Percentiles rank a stretch among this genome's conserved stretches.
These are phyloP conservation scores for Conticribra weissflogii DNA, from an alignment of 108 stramenopile genomes.

Conservation along the genomic window DNA sequence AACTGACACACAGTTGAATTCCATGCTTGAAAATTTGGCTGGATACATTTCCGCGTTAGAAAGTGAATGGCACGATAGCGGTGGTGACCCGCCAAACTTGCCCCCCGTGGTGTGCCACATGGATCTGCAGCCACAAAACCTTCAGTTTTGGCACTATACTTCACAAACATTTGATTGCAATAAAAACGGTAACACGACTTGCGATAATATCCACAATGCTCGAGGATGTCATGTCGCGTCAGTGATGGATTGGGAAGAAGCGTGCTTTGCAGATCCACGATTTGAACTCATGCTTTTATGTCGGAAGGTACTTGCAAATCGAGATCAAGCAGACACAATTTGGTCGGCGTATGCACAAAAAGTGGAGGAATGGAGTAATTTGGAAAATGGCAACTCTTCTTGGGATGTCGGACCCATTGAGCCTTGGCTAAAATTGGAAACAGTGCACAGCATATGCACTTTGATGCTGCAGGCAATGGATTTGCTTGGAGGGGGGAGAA, in stretches of 20 bases:
- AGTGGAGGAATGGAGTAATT: constrained; percentile 13
- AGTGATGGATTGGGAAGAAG: constrained; percentile 90
- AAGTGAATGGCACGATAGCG: constrained; percentile 25
- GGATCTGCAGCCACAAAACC: constrained; percentile 89
- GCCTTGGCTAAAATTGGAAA: constrained; percentile 84
- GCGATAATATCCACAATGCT: constrained; percentile 3
- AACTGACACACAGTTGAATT: constrained; percentile 6
- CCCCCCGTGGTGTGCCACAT: constrained; percentile 75
- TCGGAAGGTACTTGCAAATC: constrained; percentile 81
- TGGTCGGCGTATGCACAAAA: constrained; percentile 60
- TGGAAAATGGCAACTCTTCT: background rate
- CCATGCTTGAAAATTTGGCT: constrained; percentile 15
- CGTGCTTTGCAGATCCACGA: constrained; percentile 77
- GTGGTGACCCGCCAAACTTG: constrained; percentile 20
- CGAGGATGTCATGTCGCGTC: constrained; percentile 47
- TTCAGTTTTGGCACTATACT: constrained; percentile 50
- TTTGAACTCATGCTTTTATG: constrained; percentile 81
- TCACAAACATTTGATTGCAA: background rate
- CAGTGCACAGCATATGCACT: constrained; percentile 69
- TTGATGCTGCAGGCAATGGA: constrained; percentile 69
- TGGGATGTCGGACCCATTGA: constrained; percentile 65
- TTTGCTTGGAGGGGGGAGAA: constrained; percentile 64
- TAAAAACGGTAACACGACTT: background rate
- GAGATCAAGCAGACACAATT: constrained; percentile 62
- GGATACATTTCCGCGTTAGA: constrained; percentile 22